A percentile compares a stretch with the other conserved stretches of the same genome.
These are phyloP conservation scores for Yamadazyma paraphyllophila DNA, from an alignment of 805 yeast genomes.

Conservation along the genomic window DNA sequence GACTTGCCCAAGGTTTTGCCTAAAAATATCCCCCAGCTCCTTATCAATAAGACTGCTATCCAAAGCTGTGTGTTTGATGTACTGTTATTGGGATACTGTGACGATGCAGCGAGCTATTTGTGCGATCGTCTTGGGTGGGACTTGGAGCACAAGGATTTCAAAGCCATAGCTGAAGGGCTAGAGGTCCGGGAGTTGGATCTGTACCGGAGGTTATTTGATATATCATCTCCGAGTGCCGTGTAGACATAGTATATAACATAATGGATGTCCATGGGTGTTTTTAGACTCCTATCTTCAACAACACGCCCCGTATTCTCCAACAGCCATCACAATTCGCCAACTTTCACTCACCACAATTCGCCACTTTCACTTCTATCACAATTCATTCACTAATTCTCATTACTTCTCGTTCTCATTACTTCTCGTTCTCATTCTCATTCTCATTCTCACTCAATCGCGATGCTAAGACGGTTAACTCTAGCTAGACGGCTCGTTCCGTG, in stretches of 20 bases:
- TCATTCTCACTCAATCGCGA: neutral
- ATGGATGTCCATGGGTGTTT: neutral
- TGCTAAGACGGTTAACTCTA: neutral
- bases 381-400: too few relatives aligned
- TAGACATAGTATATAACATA: neutral
- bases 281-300: too few relatives aligned
- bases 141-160: slow-evolving; percentile 29
- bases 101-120: slow-evolving; percentile 37
- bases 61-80: slow-evolving; percentile 38
- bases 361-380: too few relatives aligned
- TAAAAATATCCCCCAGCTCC: slow-evolving; percentile 32
- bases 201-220: neutral
- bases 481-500: too few relatives aligned
- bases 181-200: neutral
- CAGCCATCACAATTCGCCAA: too few relatives aligned
- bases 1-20: slow-evolving; percentile 37
- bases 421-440: neutral
- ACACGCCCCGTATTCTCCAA: too few relatives aligned
- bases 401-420: neutral
- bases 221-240: neutral
- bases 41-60: slow-evolving; percentile 40
- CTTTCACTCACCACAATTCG: too few relatives aligned
- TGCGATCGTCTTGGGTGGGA: slow-evolving; percentile 35
- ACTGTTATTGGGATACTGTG: slow-evolving; percentile 39
- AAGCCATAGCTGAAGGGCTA: slow-evolving; percentile 9